Percentiles rank a stretch among this genome's conserved stretches.
These are phyloP conservation scores for Xylariales sp. DNA, from an alignment of 2,329 filamentous ascomycete species.

Conservation along the genomic window DNA sequence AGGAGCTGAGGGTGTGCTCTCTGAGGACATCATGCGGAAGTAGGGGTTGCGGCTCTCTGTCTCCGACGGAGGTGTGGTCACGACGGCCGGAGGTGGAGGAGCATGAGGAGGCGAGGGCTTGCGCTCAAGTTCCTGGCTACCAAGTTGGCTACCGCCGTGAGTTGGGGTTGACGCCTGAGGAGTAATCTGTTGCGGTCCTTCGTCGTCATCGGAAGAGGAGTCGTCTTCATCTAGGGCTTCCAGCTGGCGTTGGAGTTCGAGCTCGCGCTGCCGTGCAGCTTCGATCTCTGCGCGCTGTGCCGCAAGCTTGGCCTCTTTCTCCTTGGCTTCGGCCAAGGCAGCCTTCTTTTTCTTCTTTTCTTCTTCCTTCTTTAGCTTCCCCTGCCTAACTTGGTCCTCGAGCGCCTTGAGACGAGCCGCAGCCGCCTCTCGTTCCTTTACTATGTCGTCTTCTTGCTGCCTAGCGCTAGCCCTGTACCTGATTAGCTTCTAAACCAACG, in stretches of 20 bases:
- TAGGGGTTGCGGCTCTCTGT: slow-evolving; percentile 91
- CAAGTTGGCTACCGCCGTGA: slow-evolving; percentile 44
- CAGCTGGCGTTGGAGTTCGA: slow-evolving; percentile 83
- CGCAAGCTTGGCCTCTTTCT: slow-evolving; percentile 80
- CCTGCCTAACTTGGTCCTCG: slow-evolving; percentile 88
- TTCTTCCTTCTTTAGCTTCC: slow-evolving; percentile 94
- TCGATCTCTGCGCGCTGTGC: slow-evolving; percentile 89
- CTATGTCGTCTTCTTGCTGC: slow-evolving; percentile 75
- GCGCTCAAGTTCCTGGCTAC: slow-evolving; percentile 51
- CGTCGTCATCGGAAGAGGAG: slow-evolving; percentile 76
- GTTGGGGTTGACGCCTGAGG: slow-evolving; percentile 58
- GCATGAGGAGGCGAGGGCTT: slow-evolving; percentile 46
- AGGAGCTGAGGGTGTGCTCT: slow-evolving; percentile 42
- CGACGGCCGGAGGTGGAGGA: slow-evolving; percentile 45
- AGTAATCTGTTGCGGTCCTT: slow-evolving; percentile 67
- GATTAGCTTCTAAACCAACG: slow-evolving; percentile 11
- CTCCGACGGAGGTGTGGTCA: slow-evolving; percentile 49
- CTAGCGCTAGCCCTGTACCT: slow-evolving; percentile 63
- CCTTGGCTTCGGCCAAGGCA: slow-evolving; percentile 77
- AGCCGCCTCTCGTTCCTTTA: slow-evolving; percentile 73
- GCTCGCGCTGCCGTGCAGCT: slow-evolving; percentile 81
- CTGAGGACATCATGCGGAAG: slow-evolving; percentile 76
- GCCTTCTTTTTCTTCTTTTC: slow-evolving; percentile 92
- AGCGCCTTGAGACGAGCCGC: slow-evolving; percentile 80
- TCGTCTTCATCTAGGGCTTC: slow-evolving; percentile 70